Evolutionary conservation across 2,329 filamentous ascomycete genomes (phyloP), one percentile per base, ranked within the genome.

Genomic region (Exophiala lecanii-corni): DNA sequence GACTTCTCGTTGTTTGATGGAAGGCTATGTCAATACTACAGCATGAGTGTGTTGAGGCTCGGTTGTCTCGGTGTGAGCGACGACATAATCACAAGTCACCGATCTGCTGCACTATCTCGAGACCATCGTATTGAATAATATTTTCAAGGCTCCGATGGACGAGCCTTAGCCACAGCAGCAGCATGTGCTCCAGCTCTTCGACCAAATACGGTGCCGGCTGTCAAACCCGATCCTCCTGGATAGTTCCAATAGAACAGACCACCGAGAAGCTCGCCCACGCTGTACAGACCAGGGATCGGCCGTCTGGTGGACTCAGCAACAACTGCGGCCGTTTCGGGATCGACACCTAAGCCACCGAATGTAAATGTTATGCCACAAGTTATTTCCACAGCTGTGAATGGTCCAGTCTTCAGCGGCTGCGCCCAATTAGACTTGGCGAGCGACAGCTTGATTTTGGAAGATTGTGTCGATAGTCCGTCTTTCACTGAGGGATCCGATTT

Each of bases 351-450:
- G 0, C 81, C 80, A 1, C 80, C 81, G 62, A 84, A 85, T 0
- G 81, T 84, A 52, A 84, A 85, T 0, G 80, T 84, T 12, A 85
- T 72, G 1, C 82, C 81, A 34, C 77, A 79, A 3, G 74, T 75
- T 2, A 84, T 79, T 51, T 78, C 76, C 34, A 84, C 74, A 1
- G 81, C 81, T 17, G 81, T 60, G 54, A 79, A 84, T 0, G 81
- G 81, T 0, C 67, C 65, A 49, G 75, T 58, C 26, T 73, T 68
- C 5, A 85, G 53, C 0, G 80, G 72, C 4, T 79, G 51, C 0
- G 81, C 81, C 81, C 81, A 84, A 50, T 85, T 84, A 0, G 78
- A 75, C 62, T 85, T 86, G 0, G 73, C 64, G 6, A 81, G 57
- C 0, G 57, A 36, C 6, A 84, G 60, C 0, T 59, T 51, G 7